These are phyloP conservation scores for Gelatoporia subvermispora DNA, from an alignment of 768 basidiomycete genomes.

Conservation along the genomic window DNA sequence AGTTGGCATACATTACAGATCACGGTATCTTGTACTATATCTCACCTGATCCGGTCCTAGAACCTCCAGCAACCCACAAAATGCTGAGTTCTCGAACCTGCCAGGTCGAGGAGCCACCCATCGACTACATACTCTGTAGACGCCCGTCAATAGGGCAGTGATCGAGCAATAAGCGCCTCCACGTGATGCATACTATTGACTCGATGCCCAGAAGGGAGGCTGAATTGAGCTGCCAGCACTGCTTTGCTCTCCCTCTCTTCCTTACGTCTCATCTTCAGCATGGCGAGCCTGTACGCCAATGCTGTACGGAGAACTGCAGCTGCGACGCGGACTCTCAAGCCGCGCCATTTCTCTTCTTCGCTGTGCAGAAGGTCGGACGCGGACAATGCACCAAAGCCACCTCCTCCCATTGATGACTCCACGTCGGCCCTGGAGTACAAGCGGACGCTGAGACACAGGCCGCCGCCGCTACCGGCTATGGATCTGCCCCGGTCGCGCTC, in stretches of 20 bases:
- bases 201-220: background rate
- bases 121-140: no score
- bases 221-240: background rate
- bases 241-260: background rate
- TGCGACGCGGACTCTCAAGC: background rate
- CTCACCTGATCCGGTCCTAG: no score
- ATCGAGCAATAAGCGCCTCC: background rate
- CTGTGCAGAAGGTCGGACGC: constrained; percentile 11
- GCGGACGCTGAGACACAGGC: constrained; percentile 63
- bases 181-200: background rate
- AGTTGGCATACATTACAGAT: no score
- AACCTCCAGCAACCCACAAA: no score
- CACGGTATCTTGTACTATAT: no score
- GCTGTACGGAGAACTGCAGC: constrained; percentile 9
- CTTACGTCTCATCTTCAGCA: background rate
- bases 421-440: constrained; percentile 96
- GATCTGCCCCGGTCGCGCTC: constrained; percentile 79
- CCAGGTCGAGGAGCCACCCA: no score
- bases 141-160: no score
- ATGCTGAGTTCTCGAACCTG: no score
- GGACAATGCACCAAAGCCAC: constrained; percentile 53
- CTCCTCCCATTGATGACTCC: constrained; percentile 82
- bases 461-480: constrained; percentile 81
- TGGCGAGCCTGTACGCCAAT: constrained; percentile 11
- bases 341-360: constrained; percentile 12